Evolutionary conservation across 1,284 basidiomycete species (phyloP), one percentile per base, ranked within the genome.

Genomic region (Exobasidium rhododendri): DNA sequence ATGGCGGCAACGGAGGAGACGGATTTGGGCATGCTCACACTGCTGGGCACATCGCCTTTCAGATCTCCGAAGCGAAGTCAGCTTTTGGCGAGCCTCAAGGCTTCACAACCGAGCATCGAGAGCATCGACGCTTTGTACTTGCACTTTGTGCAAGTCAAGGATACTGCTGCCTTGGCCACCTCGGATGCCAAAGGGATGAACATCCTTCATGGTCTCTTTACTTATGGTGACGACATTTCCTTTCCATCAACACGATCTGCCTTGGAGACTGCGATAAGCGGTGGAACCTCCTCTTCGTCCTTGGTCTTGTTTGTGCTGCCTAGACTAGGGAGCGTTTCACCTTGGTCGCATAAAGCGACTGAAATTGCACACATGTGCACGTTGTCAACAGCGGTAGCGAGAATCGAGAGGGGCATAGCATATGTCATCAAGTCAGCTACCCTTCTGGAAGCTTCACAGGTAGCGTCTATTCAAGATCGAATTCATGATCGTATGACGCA

Each of bases 291-390:
- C 59, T 84, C 10, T 89, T 2, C 88, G 35, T 56, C 58, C 24
- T 66, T 73, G 29, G 70, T 78, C 56, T 50, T 50, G 20, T 79
- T 74, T 50, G 76, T 79, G 20, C 61, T 65, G 14, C 77, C 77
- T 1, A 69, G 77, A 14, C 61, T 70, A 1, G 76, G 75, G 35
- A 74, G 89, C 32, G 88, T 92, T 77, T 91, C 89, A 22, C 91
- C 94, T 0, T 97, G 94, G 94, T 96, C 93, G 6, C 93, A 90
- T 82, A 97, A 97, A 81, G 94, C 94, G 2, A 96, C 94, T 1
- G 93, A 97, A 78, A 97, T 97, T 64, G 83, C 72, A 29, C 65
- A 65, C 24, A 87, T 94, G 66, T 97, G 94, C 82, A 88, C 87
- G 55, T 85, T 97, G 5, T 85, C 83, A 7, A 78, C 82, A 3